Evolutionary conservation across 1,284 basidiomycete species (phyloP), one percentile per base, ranked within the genome.

Genomic region (Apiotrichum gracile): DNA sequence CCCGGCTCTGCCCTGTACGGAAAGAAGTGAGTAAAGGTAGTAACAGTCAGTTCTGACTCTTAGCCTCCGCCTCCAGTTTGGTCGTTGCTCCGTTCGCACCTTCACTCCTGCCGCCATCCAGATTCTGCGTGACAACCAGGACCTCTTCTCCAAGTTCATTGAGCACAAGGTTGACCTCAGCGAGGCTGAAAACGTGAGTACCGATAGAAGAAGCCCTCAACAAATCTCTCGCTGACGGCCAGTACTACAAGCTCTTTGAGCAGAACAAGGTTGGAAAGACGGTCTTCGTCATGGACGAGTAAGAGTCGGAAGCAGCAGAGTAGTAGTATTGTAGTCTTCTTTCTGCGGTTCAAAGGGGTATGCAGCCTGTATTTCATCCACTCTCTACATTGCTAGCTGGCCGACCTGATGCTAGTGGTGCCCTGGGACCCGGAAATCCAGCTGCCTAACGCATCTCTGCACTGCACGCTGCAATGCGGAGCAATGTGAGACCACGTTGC

Each of bases 51-150:
- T 8, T n/a, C 35, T 27, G 9, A 46, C 29, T 38, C 10, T 10
- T 34, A 57, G 55, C 53, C 51, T 69, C 12, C 60, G 63, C 25
- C 44, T 73, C 26, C 66, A 69, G 55, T 73, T 70, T 46, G 91
- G 91, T 16, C 81, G 91, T n/a, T 94, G 91, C 67, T 89, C 89
- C 12, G 90, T 88, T 7, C 80, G 84, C 12, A 83, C 85, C 0
- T 84, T 89, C 79, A 85, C 89, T 58, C 83, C 83, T 4, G 74
- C 82, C 54, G 88, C 87, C 1, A 78, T 87, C 37, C 82, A 85
- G 63, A 71, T 91, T 19, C 74, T 92, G 73, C 53, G 59, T 42
- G 55, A 63, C 51, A 69, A 69, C 58, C 61, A 63, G 48, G 64
- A 70, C 33, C 54, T 74, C 35, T 73, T 74, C 51, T 54, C 57